phyloP scores from a whole-genome alignment of 192 early-diverging fungal species.

The Backusella australiensis region DNA sequence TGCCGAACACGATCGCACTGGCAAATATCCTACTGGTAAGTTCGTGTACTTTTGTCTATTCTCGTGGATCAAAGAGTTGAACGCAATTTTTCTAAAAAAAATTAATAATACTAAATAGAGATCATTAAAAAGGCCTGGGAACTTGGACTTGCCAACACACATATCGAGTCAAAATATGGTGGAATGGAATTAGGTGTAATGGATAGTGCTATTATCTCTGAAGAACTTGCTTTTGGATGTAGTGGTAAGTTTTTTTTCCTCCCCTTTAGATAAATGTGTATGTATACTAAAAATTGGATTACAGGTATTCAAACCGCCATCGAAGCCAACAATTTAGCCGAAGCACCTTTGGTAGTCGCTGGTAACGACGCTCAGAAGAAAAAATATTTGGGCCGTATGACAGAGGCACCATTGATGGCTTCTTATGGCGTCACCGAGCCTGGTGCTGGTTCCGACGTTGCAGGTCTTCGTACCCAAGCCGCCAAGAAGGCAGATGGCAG shows the following conservation, averaged over 20 bases:
- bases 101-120: constrained; percentile 37
- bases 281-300: neutral
- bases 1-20: constrained; percentile 90
- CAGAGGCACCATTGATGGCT: constrained; percentile 93
- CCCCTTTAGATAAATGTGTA: neutral
- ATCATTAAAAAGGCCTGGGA: constrained; percentile 91
- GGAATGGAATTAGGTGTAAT: constrained; percentile 88
- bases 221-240: constrained; percentile 93
- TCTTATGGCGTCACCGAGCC: constrained; percentile 89
- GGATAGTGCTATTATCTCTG: constrained; percentile 82
- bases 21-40: constrained; percentile 79
- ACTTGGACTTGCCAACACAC: constrained; percentile 87
- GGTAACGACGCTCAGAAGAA: constrained; percentile 89
- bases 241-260: constrained; percentile 33
- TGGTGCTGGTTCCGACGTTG: constrained; percentile 76
- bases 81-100: neutral
- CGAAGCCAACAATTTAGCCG: constrained; percentile 93
- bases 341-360: constrained; percentile 87
- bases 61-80: neutral
- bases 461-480: constrained; percentile 66
- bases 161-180: constrained; percentile 83
- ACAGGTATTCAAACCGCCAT: constrained; percentile 93
- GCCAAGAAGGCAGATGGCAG: constrained; percentile 70
- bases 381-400: constrained; percentile 97
- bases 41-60: neutral